Conservation (phyloP, 1,139 yeast genomes). For the Schwanniomyces etchellsii region DNA sequence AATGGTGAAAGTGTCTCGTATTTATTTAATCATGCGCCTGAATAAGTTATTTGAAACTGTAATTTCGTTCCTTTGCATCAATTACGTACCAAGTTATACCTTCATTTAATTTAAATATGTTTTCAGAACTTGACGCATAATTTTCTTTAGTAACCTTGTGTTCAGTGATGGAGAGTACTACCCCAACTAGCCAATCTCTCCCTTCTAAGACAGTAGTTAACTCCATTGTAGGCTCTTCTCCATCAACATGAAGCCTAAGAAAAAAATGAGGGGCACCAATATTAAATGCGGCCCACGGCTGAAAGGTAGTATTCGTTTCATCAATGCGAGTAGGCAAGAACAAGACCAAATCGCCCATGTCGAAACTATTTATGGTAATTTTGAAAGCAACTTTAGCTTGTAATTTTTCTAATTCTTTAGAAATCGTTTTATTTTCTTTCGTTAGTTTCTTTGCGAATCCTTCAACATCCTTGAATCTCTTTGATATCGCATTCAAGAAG, state of each 20-base stretch:
- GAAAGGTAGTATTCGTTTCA: slow-evolving; percentile 18
- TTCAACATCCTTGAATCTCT: slow-evolving; percentile 85
- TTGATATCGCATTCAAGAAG: slow-evolving; percentile 61
- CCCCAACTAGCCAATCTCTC: slow-evolving; percentile 71
- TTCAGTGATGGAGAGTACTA: slow-evolving; percentile 48
- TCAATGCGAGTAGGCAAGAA: slow-evolving; percentile 72
- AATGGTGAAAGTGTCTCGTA: slow-evolving; percentile 95
- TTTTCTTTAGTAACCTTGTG: slow-evolving; percentile 35
- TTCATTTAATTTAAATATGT: slow-evolving; percentile 45
- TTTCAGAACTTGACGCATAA: slow-evolving; percentile 20
- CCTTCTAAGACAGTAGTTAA: slow-evolving; percentile 10
- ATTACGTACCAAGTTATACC: slow-evolving; percentile 49
- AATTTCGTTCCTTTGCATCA: slow-evolving; percentile 34
- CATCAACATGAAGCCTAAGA: slow-evolving; percentile 31
- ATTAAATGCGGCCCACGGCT: slow-evolving; percentile 86
- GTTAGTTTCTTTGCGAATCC: slow-evolving; percentile 83
- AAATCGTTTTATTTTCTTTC: slow-evolving; percentile 54
- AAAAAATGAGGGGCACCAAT: slow-evolving; percentile 77
- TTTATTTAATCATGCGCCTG: slow-evolving; percentile 65
- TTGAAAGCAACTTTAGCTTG: slow-evolving; percentile 38
- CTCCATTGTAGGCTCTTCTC: slow-evolving; percentile 11
- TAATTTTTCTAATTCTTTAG: slow-evolving; percentile 36
- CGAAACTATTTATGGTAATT: slow-evolving; percentile 62
- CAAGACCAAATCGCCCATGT: slow-evolving; percentile 67
- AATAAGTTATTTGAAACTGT: slow-evolving; percentile 7